Base-by-base conservation (phyloP, 2,329 filamentous ascomycete genomes). In the Trichophaea hybrida region DNA sequence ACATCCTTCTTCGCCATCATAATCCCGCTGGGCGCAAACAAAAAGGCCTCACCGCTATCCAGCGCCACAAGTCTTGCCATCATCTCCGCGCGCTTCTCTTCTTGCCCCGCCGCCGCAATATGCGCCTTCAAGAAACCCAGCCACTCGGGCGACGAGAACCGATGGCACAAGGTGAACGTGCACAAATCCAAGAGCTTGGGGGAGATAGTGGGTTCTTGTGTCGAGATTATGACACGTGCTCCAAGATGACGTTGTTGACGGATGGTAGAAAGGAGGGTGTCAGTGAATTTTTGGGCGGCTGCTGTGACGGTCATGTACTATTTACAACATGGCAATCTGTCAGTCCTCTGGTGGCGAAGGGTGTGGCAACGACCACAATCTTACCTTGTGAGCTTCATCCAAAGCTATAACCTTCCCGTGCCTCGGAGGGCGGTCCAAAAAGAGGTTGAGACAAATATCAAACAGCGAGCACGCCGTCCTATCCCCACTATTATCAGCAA, bases 341-440 rank as follows among this genome's bases (percentile, higher is more conserved):
- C 24, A 24, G 24, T 24, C 24, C 24, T 4, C 13, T 52, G 24
- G 44, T 54, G n/a, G 10, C 17, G 10, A 3, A 24, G 24, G 24
- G 40, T 17, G 40, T 44, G 17, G 40, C 40, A 44, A 4, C 2
- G 40, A 44, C 13, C 13, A 44, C 40, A 13, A 10, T 1, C 65
- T 54, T 70, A 79, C 78, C 67, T 89, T 89, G 69, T 93, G 86
- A 0, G 86, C 86, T 69, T 91, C 85, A 63, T 91, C 86, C 0
- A 90, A 73, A 0, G 84, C 84, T 12, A 90, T 72, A 40, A 89
- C 74, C 4, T 81, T 76, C 0, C 83, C 80, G 0, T 69, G 70
- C 0, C 70, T 65, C 0, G 66, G 64, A 0, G 75, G 71, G 51
- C 80, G 74, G 60, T 84, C 78, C 0, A 87, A 70, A 67, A 87